A percentile compares a stretch with the other conserved stretches of the same genome.
Evolutionary conservation across 805 yeast species (phyloP).

Genomic region (Metschnikowia peoriensis): DNA sequence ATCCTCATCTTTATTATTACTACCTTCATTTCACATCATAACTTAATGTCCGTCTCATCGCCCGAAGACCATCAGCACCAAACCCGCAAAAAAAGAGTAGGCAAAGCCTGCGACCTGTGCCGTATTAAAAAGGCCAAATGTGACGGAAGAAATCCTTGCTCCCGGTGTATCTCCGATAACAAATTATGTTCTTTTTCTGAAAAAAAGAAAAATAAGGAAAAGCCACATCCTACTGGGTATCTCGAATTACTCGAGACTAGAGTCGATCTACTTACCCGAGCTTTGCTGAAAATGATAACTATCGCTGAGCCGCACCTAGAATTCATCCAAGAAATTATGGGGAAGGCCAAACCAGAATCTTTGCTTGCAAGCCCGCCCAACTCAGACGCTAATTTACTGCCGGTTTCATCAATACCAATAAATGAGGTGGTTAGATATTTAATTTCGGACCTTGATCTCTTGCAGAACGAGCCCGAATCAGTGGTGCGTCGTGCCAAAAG

Average conservation of each 20-base stretch:
- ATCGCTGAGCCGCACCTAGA: constrained; percentile 30
- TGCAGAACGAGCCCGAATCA: constrained; percentile 20
- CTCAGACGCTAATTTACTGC: constrained; percentile 2
- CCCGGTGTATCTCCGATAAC: constrained; percentile 53
- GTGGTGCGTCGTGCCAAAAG: not conserved
- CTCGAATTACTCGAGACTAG: constrained; percentile 63
- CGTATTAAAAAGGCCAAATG: constrained; percentile 63
- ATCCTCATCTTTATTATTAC: not conserved
- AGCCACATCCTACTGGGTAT: constrained; percentile 56
- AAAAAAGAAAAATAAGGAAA: constrained; percentile 52
- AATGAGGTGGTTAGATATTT: constrained; percentile 47
- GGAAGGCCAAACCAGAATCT: constrained; percentile 10
- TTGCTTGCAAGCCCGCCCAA: not conserved
- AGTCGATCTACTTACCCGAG: constrained; percentile 48
- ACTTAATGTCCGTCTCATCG: constrained; percentile 9
- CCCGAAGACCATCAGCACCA: constrained; percentile 15
- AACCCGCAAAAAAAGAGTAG: constrained; percentile 51
- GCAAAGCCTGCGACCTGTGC: constrained; percentile 65
- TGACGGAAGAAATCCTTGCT: constrained; percentile 61
- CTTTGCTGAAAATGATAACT: constrained; percentile 43
- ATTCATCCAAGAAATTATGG: constrained; percentile 23
- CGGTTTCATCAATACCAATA: constrained; percentile 32
- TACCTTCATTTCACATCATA: not conserved
- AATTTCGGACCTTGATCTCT: constrained; percentile 38
- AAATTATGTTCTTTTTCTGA: constrained; percentile 60